Evolutionary conservation across 305 asterid genomes (phyloP).

Genomic region (Fraxinus nigra): DNA sequence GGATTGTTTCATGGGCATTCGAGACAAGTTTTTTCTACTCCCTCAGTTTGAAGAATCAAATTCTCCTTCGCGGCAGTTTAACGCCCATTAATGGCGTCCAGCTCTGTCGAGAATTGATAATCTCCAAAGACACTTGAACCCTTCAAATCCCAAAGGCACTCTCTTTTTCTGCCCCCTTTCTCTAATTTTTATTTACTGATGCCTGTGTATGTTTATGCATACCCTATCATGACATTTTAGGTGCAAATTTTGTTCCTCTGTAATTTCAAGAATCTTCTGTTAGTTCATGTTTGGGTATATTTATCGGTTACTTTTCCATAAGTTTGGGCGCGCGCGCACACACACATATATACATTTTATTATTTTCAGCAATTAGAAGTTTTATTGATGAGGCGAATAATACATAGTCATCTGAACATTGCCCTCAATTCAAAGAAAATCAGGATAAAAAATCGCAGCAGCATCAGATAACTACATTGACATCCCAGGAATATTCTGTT

Average conservation of each 20-base stretch:
- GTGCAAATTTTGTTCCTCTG: neutral
- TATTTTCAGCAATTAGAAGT: too few relatives aligned
- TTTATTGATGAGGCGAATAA: too few relatives aligned
- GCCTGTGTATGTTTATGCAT: neutral
- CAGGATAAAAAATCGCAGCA: neutral
- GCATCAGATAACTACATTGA: neutral
- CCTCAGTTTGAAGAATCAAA: neutral
- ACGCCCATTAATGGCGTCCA: slow-evolving; percentile 33
- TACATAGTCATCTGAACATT: neutral
- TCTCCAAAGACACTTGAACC: slow-evolving; percentile 45
- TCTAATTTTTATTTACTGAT: neutral
- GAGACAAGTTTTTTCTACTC: neutral
- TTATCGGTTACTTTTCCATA: neutral
- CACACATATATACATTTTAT: too few relatives aligned
- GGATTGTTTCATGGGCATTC: too few relatives aligned
- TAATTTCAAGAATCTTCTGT: neutral
- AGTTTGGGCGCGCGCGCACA: too few relatives aligned
- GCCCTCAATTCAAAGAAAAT: neutral
- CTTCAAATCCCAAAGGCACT: slow-evolving; percentile 39
- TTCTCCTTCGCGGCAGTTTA: neutral
- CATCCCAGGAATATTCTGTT: neutral
- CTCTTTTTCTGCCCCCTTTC: neutral
- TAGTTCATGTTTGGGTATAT: neutral
- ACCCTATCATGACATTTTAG: neutral
- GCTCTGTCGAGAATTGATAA: slow-evolving; percentile 44